A percentile compares a stretch with the other conserved stretches of the same genome.
phyloP scores from a whole-genome alignment of 2,329 filamentous ascomycete genomes.

The Madurella mycetomatis region DNA sequence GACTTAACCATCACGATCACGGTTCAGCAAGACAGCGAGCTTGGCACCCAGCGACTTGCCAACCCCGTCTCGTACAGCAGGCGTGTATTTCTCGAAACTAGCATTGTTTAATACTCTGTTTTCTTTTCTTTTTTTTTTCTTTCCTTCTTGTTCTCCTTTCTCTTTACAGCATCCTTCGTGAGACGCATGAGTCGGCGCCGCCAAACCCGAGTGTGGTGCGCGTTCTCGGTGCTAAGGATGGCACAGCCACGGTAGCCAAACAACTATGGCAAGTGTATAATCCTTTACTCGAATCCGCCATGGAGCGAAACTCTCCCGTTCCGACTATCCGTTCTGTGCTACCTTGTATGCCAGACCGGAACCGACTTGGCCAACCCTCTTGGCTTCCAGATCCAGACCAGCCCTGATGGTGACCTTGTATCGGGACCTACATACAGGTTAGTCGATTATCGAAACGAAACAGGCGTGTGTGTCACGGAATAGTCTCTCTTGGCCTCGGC shows the following conservation, averaged over 20 bases:
- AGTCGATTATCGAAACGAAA: background rate
- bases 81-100: no score
- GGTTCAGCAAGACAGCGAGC: no score
- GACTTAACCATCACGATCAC: background rate
- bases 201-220: no score
- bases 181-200: no score
- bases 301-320: no score
- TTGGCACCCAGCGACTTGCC: no score
- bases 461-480: background rate
- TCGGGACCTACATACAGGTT: background rate
- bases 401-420: background rate
- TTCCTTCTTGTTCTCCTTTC: no score
- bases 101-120: no score
- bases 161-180: no score
- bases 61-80: no score
- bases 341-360: background rate
- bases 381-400: background rate
- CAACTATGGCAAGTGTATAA: background rate
- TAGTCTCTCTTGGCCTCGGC: background rate
- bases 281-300: background rate
- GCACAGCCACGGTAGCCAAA: background rate
- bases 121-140: no score
- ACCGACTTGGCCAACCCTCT: no score
- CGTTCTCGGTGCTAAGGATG: background rate
- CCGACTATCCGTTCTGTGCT: background rate